Evolutionary conservation across 1,284 basidiomycete species (phyloP).

Genomic region (Naganishia sp.): DNA sequence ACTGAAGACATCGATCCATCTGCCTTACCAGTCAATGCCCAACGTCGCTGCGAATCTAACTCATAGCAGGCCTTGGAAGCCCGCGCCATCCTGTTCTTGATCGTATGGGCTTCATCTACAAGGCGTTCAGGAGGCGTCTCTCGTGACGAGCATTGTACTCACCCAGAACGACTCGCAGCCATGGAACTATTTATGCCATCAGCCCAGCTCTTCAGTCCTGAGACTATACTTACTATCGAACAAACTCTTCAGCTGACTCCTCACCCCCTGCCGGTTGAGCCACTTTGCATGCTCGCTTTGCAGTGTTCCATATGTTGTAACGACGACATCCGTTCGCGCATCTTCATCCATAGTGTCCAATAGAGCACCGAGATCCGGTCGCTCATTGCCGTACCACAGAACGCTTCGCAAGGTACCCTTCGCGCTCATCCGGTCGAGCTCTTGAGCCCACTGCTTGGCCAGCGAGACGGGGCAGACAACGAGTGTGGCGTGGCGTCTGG

Average conservation of each 20-base stretch:
- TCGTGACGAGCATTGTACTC: not conserved
- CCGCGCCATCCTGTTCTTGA: constrained; percentile 87
- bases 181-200: constrained; percentile 60
- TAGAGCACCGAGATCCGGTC: constrained; percentile 68
- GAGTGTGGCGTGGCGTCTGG: constrained; percentile 64
- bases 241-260: constrained; percentile 56
- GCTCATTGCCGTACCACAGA: constrained; percentile 84
- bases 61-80: constrained; percentile 88
- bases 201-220: not conserved
- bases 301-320: constrained; percentile 86
- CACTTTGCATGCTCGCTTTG: constrained; percentile 78
- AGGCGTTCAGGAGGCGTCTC: constrained; percentile 5
- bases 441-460: constrained; percentile 85
- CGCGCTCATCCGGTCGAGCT: constrained; percentile 68
- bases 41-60: constrained; percentile 74
- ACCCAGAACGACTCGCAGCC: constrained; percentile 64
- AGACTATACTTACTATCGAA: constrained; percentile 65
- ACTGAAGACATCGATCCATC: not conserved
- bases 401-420: constrained; percentile 65
- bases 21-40: constrained; percentile 77
- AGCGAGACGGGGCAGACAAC: constrained; percentile 92
- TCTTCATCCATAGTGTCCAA: constrained; percentile 58
- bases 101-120: constrained; percentile 87
- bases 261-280: constrained; percentile 47
- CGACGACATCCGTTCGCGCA: constrained; percentile 68